Evolutionary conservation across 1,284 basidiomycete species (phyloP).

Genomic region (Cutaneotrichosporon spelunceum): DNA sequence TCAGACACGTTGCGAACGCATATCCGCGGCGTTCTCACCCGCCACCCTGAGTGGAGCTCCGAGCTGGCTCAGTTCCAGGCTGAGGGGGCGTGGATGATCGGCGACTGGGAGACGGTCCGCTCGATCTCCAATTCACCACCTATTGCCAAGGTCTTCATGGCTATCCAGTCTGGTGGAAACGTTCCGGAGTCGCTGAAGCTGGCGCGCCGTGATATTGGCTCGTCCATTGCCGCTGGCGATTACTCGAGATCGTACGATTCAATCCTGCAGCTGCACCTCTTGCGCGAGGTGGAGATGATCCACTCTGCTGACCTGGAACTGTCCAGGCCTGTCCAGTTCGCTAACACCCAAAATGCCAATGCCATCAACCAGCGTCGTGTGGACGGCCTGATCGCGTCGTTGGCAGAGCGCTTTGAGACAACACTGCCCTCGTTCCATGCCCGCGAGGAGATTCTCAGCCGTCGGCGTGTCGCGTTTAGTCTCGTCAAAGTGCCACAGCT

Average conservation of each 20-base stretch:
- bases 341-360: slow-evolving; percentile 1
- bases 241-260: slow-evolving; percentile 87
- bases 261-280: slow-evolving; percentile 78
- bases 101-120: slow-evolving; percentile 82
- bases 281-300: slow-evolving; percentile 83
- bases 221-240: slow-evolving; percentile 72
- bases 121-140: slow-evolving; percentile 60
- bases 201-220: slow-evolving; percentile 75
- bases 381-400: slow-evolving; percentile 27
- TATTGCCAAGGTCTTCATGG: slow-evolving; percentile 77
- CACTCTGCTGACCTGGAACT: slow-evolving; percentile 52
- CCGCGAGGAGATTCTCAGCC: slow-evolving; percentile 84
- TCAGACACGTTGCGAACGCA: slow-evolving; percentile 93
- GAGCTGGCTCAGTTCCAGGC: slow-evolving; percentile 79
- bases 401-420: slow-evolving; percentile 41
- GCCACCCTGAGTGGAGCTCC: slow-evolving; percentile 77
- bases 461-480: slow-evolving; percentile 80
- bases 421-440: slow-evolving; percentile 89
- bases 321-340: neutral
- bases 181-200: slow-evolving; percentile 60
- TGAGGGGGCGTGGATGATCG: slow-evolving; percentile 93
- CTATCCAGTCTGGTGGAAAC: slow-evolving; percentile 59
- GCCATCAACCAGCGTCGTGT: slow-evolving; percentile 10
- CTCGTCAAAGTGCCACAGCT: slow-evolving; percentile 32
- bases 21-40: slow-evolving; percentile 83